phyloP scores from a whole-genome alignment of 208 protist species.

The Leptomonas pyrrhocoris region DNA sequence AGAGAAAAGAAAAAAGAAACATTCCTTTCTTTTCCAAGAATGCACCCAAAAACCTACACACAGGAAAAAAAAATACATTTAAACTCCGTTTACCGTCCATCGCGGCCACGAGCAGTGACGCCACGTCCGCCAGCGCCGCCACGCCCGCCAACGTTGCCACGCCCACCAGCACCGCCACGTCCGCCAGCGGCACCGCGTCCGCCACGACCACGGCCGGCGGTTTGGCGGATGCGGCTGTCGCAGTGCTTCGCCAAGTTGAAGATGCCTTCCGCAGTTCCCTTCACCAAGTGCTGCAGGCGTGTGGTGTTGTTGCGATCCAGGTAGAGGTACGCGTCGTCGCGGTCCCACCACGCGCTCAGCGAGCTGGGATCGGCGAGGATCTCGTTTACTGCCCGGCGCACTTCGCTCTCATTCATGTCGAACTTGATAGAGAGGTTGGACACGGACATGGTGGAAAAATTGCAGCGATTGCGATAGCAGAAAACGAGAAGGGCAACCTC shows the following conservation, averaged over 20 bases:
- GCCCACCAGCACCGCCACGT: constrained; percentile 13
- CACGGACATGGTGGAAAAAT: constrained; percentile 81
- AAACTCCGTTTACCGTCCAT: constrained; percentile 15
- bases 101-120: constrained; percentile 30
- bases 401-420: constrained; percentile 63
- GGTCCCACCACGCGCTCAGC: constrained; percentile 87
- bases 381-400: constrained; percentile 69
- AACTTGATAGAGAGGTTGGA: constrained; percentile 78
- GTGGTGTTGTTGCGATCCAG: constrained; percentile 83
- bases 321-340: constrained; percentile 79
- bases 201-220: constrained; percentile 48
- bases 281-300: constrained; percentile 83
- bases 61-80: not conserved
- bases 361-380: constrained; percentile 74
- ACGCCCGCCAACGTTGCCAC: not conserved
- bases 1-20: not conserved
- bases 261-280: constrained; percentile 68
- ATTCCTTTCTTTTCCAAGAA: not conserved
- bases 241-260: constrained; percentile 66
- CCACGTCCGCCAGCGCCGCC: too few relatives aligned
- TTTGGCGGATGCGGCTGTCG: constrained; percentile 58
- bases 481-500: constrained; percentile 81
- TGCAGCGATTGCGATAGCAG: constrained; percentile 76
- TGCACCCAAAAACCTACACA: not conserved
- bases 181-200: constrained; percentile 40